phyloP scores from a whole-genome alignment of 2,329 filamentous ascomycete genomes.

The Epichloe coenophiala region DNA sequence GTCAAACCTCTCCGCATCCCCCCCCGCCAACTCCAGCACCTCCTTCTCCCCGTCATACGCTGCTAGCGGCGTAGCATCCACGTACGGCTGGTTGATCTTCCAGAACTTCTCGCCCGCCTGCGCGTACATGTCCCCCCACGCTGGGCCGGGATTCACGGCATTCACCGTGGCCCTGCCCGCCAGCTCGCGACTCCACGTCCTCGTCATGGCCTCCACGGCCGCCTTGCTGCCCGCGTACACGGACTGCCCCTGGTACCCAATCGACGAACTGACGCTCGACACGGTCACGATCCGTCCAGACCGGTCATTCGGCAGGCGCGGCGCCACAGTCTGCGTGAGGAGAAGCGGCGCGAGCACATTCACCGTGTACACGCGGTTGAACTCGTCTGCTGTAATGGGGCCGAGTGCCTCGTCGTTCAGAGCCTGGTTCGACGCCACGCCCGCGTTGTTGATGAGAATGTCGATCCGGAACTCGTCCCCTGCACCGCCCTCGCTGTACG shows the following conservation, averaged over 20 bases:
- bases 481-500: conserved; percentile 8
- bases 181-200: conserved; percentile 45
- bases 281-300: conserved; percentile 43
- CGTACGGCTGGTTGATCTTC: conserved; percentile 25
- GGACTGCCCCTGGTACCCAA: conserved; percentile 39
- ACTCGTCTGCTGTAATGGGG: conserved; percentile 47
- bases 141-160: conserved; percentile 43
- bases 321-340: conserved; percentile 58
- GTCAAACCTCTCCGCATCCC: conserved; percentile 20
- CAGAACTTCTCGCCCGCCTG: conserved; percentile 20
- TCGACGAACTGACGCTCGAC: conserved; percentile 39
- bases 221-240: conserved; percentile 47
- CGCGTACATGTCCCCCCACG: conserved; percentile 37
- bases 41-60: conserved; percentile 19
- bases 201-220: conserved; percentile 44
- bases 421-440: conserved; percentile 50
- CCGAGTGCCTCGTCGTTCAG: conserved; percentile 39
- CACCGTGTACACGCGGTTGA: conserved; percentile 59
- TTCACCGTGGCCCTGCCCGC: conserved; percentile 40
- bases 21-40: conserved; percentile 16
- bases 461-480: conserved; percentile 38
- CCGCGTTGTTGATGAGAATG: conserved; percentile 81
- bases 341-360: conserved; percentile 75
- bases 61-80: conserved; percentile 22
- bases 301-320: conserved; percentile 57